Base-by-base conservation (phyloP, 1,139 yeast genomes). In the Ashbya aceris region DNA sequence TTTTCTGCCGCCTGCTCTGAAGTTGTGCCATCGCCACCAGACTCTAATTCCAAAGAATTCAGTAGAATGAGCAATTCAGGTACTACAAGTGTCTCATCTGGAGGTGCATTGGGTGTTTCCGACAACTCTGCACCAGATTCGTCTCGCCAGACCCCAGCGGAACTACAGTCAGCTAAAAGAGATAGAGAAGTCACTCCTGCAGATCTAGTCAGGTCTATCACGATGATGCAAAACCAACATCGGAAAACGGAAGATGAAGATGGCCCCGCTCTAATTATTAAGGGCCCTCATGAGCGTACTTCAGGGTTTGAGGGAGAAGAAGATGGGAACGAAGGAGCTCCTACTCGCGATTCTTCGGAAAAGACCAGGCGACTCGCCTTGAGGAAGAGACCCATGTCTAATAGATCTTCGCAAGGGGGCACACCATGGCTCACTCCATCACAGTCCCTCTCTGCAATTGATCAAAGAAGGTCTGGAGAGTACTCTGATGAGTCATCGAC, bases 171-270 rank as follows among this genome's bases (percentile, higher is more conserved):
- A 28, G 14, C 38, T 6, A 49, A 63, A 30, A 45, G 74, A 26
- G 64, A 70, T 13, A 67, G 69, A 17, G 79, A 79, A 33, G 67
- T 83, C 8, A 79, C 79, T 29, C 96, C 96, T 1, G 77, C 83
- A 40, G 96, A 87, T 56, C 81, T 87, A 79, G 81, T 71, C 56
- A 71, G 82, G 64, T 85, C 95, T 1, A 82, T 86, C 50, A 80
- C 85, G 40, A 78, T 85, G 79, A 68, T 86, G 63, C 81, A 79
- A 54, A 69, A 72, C 42, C 69, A 70, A 40, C 73, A 73, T 31
- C 57, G 61, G 17, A 49, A 50, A 23, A 59, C 58, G 6, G 55
- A 55, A 14, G 69, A 66, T 34, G 79, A 78, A 28, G 80, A 79
- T 30, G 96, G 89, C 2, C 96, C 95, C 8, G 87, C 93, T 0